These are phyloP conservation scores for Neocallimastix lanati DNA, from an alignment of 192 early-diverging fungal genomes.

Conservation along the genomic window DNA sequence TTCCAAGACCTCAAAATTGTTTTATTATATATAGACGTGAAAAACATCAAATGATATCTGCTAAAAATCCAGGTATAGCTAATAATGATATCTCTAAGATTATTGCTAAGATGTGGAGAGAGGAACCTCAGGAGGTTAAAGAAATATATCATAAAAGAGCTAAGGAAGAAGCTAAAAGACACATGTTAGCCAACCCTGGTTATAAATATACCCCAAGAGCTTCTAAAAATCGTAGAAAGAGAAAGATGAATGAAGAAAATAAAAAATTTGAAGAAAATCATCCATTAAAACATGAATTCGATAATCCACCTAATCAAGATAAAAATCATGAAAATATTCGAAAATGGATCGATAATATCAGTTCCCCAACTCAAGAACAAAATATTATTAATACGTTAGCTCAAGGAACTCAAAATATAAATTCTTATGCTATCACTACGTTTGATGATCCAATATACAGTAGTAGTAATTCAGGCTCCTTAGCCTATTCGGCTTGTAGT, in stretches of 20 bases:
- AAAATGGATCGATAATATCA: not conserved
- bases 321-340: not conserved
- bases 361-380: not conserved
- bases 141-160: constrained; percentile 20
- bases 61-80: constrained; percentile 19
- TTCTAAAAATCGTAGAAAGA: not conserved
- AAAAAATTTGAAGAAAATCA: not conserved
- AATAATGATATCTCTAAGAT: constrained; percentile 38
- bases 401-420: not conserved
- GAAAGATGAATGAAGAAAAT: not conserved
- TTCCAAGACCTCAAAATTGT: constrained; percentile 22
- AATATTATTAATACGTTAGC: not conserved
- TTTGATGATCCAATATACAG: not conserved
- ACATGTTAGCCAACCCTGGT: constrained; percentile 32
- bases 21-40: constrained; percentile 38
- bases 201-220: constrained; percentile 34
- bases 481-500: not conserved
- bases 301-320: not conserved
- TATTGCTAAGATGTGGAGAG: constrained; percentile 32
- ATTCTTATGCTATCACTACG: not conserved
- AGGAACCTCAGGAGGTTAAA: constrained; percentile 25
- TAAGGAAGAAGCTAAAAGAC: constrained; percentile 25
- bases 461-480: not conserved
- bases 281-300: not conserved
- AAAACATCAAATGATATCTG: constrained; percentile 27